phyloP scores from a whole-genome alignment of 345 rosid genomes.

The rapeseed (Brassica napus) region Da-Ae NC_063435.1:7967001-7967500 shows the following conservation, averaged over 20 bases:
- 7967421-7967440: not conserved
- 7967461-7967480: not conserved
- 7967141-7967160: conserved; percentile 92
- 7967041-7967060: not conserved
- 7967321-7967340: too few relatives aligned
- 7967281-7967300: conserved; percentile 24
- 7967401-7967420: not conserved
- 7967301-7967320: not conserved
- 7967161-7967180: conserved; percentile 93
- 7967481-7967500: not conserved
- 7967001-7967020: conserved; percentile 26
- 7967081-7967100: not conserved
- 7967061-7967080: conserved; percentile 4
- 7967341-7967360: conserved; percentile 15
- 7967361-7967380: not conserved
- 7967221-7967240: not conserved
- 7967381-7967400: too few relatives aligned
- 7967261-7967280: conserved; percentile 27
- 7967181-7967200: conserved; percentile 10
- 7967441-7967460: not conserved
- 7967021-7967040: conserved; percentile 18
- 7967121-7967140: conserved; percentile 81
- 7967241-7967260: not conserved
- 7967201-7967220: conserved; percentile 4
- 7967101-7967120: not conserved